These are phyloP conservation scores for Penicillium sp. DNA, from an alignment of 2,329 filamentous ascomycete species.

Conservation along the genomic window DNA sequence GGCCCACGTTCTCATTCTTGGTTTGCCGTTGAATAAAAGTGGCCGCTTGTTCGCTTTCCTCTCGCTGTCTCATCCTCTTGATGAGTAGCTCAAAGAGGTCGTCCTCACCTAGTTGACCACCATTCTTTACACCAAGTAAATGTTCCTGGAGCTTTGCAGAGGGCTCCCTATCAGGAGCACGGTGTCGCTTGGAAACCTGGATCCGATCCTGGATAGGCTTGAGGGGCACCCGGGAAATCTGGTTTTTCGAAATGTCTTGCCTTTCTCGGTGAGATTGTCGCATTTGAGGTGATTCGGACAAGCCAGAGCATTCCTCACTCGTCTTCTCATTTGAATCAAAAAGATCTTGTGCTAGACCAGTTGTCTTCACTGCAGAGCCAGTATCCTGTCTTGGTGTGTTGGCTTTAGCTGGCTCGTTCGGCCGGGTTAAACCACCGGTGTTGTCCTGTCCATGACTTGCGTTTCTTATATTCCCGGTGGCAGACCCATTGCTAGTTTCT, in stretches of 20 bases:
- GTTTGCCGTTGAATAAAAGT: conserved; percentile 26
- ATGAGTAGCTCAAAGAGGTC: conserved; percentile 39
- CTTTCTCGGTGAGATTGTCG: not conserved
- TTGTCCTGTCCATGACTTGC: not conserved
- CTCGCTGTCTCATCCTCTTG: conserved; percentile 33
- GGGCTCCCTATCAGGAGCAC: not conserved
- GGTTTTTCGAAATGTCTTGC: not conserved
- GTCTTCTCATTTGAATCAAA: not conserved
- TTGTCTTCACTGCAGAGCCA: not conserved
- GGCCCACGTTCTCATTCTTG: conserved; percentile 24
- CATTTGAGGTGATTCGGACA: not conserved
- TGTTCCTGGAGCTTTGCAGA: conserved; percentile 3
- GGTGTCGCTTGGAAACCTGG: conserved; percentile 19
- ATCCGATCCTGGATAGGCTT: conserved; percentile 4
- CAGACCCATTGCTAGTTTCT: not conserved
- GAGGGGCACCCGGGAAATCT: not conserved
- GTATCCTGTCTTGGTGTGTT: not conserved
- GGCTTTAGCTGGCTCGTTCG: not conserved
- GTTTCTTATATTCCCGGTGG: not conserved
- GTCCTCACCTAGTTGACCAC: conserved; percentile 31
- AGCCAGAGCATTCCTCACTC: not conserved
- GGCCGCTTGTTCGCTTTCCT: conserved; percentile 32
- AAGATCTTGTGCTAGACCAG: not conserved
- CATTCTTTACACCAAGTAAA: not conserved
- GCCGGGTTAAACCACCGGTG: no score